Base-by-base conservation (phyloP, 352 stramenopile genomes). In the Phytopythium boreale region DNA sequence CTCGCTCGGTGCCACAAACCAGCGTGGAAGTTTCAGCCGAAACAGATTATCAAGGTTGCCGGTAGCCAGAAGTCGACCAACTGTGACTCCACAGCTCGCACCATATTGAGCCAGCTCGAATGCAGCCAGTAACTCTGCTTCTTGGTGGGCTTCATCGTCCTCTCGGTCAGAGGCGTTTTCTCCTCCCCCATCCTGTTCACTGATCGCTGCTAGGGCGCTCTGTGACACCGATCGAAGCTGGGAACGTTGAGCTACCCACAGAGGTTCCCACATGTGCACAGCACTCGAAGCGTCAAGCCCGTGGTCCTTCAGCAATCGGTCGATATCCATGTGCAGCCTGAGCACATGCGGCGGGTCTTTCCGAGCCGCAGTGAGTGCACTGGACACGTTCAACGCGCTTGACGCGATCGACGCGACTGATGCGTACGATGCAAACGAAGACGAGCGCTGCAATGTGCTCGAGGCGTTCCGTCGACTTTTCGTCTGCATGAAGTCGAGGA, bases 1-100 rank as follows among this genome's bases (percentile, higher is more conserved):
- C 36, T 79, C 71, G 26, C 73, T 69, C 14, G 66, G 68, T 14
- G 69, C 65, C 37, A 79, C n/a, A n/a, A 79, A 79, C 71, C 71
- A 79, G 0, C 37, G 29, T 37, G 9, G 8, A 26, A 43, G n/a
- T 15, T 22, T 46, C 17, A 10, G 17, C 41, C 41, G 41, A 46
- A 46, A 2, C 10, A 46, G 41, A 19, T 15, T n/a, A 2, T 46
- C 41, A 7, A 46, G 9, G 15, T 15, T 46, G 6, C 41, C 17
- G 1, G 17, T 9, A 4, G 20, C 1, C 5, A 6, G 41, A 10
- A 9, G 41, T 12, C 8, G 15, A 15, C 2, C 17, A 46, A 11
- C 10, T 2, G 41, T 1, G 17, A 46, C 15, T 15, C 17, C 22
- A 8, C 31, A 8, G 9, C 8, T 20, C 34, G 14, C 6, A 56